Base-by-base conservation (phyloP, 805 yeast genomes). In the Torulaspora quercuum region DNA sequence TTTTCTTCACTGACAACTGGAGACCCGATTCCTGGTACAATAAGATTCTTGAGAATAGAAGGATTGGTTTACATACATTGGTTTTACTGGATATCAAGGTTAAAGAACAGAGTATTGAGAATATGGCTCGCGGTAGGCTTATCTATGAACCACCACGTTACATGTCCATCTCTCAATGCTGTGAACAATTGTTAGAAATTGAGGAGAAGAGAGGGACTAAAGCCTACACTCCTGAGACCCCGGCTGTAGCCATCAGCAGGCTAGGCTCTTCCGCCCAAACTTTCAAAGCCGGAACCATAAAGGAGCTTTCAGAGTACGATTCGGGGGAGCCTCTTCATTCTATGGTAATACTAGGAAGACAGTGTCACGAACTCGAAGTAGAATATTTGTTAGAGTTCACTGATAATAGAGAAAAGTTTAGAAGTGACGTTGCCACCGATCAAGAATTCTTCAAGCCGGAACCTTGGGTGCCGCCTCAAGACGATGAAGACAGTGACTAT, bases 141-240 rank as follows among this genome's bases (percentile, higher is more conserved):
- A 85, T 90, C 23, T 90, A 86, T 59, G 98, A 90, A 62, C 97
- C 97, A 22, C 98, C 98, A 33, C 74, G 98, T 59, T 90, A 88
- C 65, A 90, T 90, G 98, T 75, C 79, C 44, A 88, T 92, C 46
- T 76, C 81, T 35, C 86, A 94, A 31, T 95, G 96, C 42, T 89
- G 95, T 25, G 72, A 74, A 41, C 97, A 90, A 62, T 67, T 90
- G 49, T 64, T 90, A 35, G 97, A 92, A 61, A 75, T 89, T 42
- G 97, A 90, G 65, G 90, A 83, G 52, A 59, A 62, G 25, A 76
- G 94, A 60, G 67, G 73, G 11, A 88, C 86, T 53, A 62, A 74
- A 43, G 95, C 94, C 7, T 90, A 90, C 61, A 78, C 89, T 4
- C 78, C 82, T 32, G 70, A 81, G 32, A 89, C 97, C 1, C 97